A percentile compares a stretch with the other conserved stretches of the same genome.
phyloP scores from a whole-genome alignment of 2,329 filamentous ascomycete species.

The Tolypocladium paradoxum region DNA sequence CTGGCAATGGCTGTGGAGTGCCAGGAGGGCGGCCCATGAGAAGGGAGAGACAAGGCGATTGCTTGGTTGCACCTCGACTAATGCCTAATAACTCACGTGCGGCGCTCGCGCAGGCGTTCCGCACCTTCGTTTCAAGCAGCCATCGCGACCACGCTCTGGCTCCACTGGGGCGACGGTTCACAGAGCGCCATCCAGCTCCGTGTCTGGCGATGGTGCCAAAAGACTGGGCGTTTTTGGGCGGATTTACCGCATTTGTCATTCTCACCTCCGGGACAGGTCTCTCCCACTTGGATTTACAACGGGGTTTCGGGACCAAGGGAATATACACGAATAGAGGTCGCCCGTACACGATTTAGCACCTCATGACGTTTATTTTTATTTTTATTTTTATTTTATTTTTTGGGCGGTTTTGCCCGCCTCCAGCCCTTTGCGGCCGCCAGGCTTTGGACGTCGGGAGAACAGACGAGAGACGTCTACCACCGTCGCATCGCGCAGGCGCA shows the following conservation, averaged over 20 bases:
- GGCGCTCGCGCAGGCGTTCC: background rate
- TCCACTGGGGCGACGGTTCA: background rate
- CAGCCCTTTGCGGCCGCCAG: background rate
- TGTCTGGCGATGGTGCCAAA: background rate
- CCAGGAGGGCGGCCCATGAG: slow-evolving; percentile 28
- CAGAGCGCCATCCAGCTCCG: background rate
- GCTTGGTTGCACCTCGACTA: background rate
- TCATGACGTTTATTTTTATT: no score
- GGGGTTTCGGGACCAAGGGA: background rate
- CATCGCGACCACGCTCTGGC: background rate
- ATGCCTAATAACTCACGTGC: background rate
- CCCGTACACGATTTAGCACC: slow-evolving; percentile 2
- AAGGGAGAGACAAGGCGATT: no score
- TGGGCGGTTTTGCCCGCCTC: background rate
- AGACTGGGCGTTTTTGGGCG: background rate
- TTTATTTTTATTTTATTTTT: no score
- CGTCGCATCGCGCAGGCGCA: background rate
- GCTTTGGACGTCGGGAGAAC: background rate
- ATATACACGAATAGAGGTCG: background rate
- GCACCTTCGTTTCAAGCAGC: background rate
- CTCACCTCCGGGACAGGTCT: background rate
- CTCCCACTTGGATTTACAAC: background rate
- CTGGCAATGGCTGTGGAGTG: slow-evolving; percentile 44
- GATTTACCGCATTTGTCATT: background rate
- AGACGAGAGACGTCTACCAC: background rate